phyloP scores from a whole-genome alignment of 148 eudicot species.

The Gaultheria prostrata region DNA sequence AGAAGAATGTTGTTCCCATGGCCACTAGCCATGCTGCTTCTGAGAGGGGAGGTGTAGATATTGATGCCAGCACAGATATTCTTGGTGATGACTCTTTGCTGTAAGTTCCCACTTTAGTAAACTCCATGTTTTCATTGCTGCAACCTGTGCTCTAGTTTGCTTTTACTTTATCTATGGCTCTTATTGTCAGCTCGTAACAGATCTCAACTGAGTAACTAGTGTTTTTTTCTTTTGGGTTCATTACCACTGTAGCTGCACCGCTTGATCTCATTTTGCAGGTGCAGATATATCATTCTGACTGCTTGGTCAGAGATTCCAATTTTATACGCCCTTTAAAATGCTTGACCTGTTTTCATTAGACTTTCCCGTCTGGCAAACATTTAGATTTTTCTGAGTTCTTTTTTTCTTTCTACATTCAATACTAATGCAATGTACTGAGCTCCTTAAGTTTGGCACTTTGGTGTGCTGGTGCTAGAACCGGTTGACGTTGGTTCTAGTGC shows the following conservation, averaged over 20 bases:
- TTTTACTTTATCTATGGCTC: background rate
- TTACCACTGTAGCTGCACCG: background rate
- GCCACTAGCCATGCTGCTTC: conserved; percentile 66
- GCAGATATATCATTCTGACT: background rate
- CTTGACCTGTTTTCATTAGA: background rate
- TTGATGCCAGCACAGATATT: conserved; percentile 66
- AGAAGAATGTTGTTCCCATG: conserved; percentile 46
- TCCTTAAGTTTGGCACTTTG: background rate
- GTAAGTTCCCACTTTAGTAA: conserved; percentile 32
- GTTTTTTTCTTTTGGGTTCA: conserved; percentile 1
- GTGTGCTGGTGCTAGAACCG: background rate
- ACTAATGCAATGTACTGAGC: background rate
- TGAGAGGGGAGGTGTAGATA: conserved; percentile 67
- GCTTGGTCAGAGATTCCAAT: background rate
- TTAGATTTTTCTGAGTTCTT: background rate
- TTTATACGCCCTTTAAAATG: background rate
- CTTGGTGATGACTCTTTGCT: conserved; percentile 52
- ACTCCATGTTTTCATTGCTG: background rate
- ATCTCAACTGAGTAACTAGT: background rate
- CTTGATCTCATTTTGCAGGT: background rate
- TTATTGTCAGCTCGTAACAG: background rate
- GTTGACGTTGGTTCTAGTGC: background rate
- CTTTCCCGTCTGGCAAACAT: background rate
- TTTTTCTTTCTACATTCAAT: background rate
- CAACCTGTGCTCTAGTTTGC: background rate